Evolutionary conservation across 306 rosid species (phyloP), one percentile per base, ranked within the genome.

Genomic region (Acacia crassicarpa): DNA sequence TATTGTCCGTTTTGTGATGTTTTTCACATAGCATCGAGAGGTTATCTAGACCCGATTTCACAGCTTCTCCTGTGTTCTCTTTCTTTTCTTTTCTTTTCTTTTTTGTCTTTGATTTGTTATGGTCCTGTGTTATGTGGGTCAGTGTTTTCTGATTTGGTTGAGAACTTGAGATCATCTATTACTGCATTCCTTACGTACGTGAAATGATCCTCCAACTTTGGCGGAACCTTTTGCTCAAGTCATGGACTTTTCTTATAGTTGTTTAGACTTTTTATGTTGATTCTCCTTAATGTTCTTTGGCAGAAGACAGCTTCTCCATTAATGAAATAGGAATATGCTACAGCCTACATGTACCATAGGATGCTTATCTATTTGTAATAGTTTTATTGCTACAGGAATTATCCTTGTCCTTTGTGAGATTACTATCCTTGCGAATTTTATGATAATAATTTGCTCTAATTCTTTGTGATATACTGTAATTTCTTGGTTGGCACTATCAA

Each of bases 331-430:
- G 75, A 70, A 22, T n/a, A 70, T 22, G 54, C 17, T 22, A 67
- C 72, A 62, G 20, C 19, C 40, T 27, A 25, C 19, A 70, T 44
- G 75, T 22, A 4, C 12, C 48, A 19, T 54, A 1, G 3, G 69
- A 38, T 59, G n/a, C 62, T 15, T 58, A 61, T 72, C 53, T 33
- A 65, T 33, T 65, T 33, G 75, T 74, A 51, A 53, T 35, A 22
- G 67, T 73, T 73, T 73, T 9, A 8, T 40, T 80, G 65, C 68
- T 19, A 73, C n/a, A 32, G 54, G 58, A 81, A 12, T 10, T 67
- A 72, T 32, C 51, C 8, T 54, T 11, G 41, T 12, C 35, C 46
- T 35, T n/a, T 54, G 33, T 32, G 20, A 56, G 40, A 71, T 0
- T 32, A 46, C 35, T 16, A 16, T 58, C 27, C 35, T 67, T 13